Conservation (phyloP, 176 grass and related monocot genomes). For the Thinopyrum elongatum region DNA sequence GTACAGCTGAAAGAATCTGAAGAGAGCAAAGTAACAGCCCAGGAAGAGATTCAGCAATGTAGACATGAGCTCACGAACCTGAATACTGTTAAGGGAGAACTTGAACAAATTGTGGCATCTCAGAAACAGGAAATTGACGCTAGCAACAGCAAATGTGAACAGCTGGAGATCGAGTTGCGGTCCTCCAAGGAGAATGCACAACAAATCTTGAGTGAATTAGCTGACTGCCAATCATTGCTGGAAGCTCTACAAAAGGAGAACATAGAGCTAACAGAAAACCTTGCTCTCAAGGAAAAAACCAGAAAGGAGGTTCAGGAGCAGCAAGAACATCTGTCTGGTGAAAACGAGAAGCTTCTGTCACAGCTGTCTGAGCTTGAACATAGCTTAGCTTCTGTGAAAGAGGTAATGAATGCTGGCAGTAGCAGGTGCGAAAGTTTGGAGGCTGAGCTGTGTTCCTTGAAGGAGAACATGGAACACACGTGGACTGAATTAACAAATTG, state of each 20-base stretch:
- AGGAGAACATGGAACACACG: constrained; percentile 38
- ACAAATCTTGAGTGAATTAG: constrained; percentile 46
- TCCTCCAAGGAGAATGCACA: constrained; percentile 45
- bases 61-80: constrained; percentile 49
- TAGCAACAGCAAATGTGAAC: constrained; percentile 42
- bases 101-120: constrained; percentile 38
- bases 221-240: constrained; percentile 38
- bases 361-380: constrained; percentile 53
- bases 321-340: constrained; percentile 40
- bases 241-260: constrained; percentile 68
- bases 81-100: constrained; percentile 50
- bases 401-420: constrained; percentile 43
- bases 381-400: constrained; percentile 47
- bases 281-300: constrained; percentile 53
- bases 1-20: constrained; percentile 48
- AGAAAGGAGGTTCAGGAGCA: constrained; percentile 51
- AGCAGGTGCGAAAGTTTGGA: constrained; percentile 42
- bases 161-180: constrained; percentile 54
- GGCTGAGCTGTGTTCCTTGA: constrained; percentile 42
- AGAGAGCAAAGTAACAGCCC: constrained; percentile 39
- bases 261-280: constrained; percentile 40
- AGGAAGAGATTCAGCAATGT: constrained; percentile 60
- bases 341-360: constrained; percentile 47
- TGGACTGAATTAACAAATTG: constrained; percentile 52
- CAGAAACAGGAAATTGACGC: constrained; percentile 42